Conservation (phyloP, 768 basidiomycete genomes). For the Clavaria fumosa region DNA sequence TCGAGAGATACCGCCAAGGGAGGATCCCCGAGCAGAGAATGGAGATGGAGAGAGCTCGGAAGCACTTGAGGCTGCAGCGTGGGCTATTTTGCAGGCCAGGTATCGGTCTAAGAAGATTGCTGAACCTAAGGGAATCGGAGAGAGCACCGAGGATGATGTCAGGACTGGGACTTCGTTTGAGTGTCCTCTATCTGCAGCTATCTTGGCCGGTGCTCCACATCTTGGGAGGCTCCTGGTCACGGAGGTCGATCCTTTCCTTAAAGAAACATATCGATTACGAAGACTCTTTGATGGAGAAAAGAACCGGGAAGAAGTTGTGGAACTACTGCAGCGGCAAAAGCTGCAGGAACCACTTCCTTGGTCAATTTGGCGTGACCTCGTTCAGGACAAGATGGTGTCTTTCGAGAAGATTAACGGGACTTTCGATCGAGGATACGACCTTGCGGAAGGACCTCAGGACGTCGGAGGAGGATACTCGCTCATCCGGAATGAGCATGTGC, state of each 20-base stretch:
- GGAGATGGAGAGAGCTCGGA: no score
- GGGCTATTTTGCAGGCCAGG: no score
- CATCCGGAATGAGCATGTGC: background rate
- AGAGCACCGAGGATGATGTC: no score
- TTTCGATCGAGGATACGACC: background rate
- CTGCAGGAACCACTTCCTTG: background rate
- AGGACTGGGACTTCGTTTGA: no score
- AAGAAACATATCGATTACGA: background rate
- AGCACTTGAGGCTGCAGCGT: no score
- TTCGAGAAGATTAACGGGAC: background rate
- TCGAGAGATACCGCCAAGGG: no score
- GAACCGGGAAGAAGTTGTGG: background rate
- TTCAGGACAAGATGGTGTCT: background rate
- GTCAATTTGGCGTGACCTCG: background rate
- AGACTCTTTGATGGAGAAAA: background rate
- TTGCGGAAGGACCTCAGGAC: background rate
- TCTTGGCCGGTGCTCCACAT: background rate
- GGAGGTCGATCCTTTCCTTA: background rate
- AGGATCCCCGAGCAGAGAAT: no score
- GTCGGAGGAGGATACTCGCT: background rate
- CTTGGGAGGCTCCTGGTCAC: background rate
- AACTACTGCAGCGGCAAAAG: background rate
- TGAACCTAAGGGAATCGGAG: no score
- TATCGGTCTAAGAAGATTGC: no score
- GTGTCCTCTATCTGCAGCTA: background rate